These are phyloP conservation scores for Penicillium sp. DNA, from an alignment of 2,329 filamentous ascomycete genomes.

Conservation along the genomic window DNA sequence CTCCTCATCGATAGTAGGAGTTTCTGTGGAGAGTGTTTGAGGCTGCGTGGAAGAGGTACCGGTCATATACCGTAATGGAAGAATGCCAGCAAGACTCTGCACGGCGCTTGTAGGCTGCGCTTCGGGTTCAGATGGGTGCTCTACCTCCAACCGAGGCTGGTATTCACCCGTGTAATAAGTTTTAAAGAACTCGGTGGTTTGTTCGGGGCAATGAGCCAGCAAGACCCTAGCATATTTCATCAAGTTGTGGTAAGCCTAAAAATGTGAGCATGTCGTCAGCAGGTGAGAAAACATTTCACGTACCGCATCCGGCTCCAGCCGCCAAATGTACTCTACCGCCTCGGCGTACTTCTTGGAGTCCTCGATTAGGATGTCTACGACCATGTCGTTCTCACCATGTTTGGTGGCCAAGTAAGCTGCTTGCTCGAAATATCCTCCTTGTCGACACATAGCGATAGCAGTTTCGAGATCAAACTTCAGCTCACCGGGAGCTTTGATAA, in stretches of 20 bases:
- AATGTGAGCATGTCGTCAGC: constrained; percentile 10
- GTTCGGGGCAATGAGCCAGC: constrained; percentile 77
- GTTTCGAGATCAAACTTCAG: constrained; percentile 96
- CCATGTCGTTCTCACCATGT: constrained; percentile 87
- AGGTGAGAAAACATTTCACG: constrained; percentile 31
- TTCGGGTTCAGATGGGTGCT: constrained; percentile 49
- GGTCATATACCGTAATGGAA: constrained; percentile 83
- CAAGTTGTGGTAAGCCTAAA: constrained; percentile 75
- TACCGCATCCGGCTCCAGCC: constrained; percentile 73
- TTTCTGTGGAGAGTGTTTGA: constrained; percentile 27
- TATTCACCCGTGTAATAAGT: constrained; percentile 92
- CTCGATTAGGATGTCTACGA: constrained; percentile 93
- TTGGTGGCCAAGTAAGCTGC: constrained; percentile 93
- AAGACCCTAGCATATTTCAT: constrained; percentile 95
- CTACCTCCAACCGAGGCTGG: constrained; percentile 64
- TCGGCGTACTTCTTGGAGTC: constrained; percentile 88
- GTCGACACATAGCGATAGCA: constrained; percentile 93
- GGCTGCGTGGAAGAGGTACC: constrained; percentile 49
- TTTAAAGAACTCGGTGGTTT: constrained; percentile 84
- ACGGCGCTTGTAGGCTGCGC: constrained; percentile 66
- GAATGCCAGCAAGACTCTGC: constrained; percentile 77
- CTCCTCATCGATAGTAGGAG: constrained; percentile 26
- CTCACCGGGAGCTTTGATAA: constrained; percentile 87
- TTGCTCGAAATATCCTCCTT: constrained; percentile 95
- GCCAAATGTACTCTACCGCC: constrained; percentile 87